A percentile compares a stretch with the other conserved stretches of the same genome.
Conservation (phyloP, 139 green algal genomes). For the Micractinium conductrix region DNA sequence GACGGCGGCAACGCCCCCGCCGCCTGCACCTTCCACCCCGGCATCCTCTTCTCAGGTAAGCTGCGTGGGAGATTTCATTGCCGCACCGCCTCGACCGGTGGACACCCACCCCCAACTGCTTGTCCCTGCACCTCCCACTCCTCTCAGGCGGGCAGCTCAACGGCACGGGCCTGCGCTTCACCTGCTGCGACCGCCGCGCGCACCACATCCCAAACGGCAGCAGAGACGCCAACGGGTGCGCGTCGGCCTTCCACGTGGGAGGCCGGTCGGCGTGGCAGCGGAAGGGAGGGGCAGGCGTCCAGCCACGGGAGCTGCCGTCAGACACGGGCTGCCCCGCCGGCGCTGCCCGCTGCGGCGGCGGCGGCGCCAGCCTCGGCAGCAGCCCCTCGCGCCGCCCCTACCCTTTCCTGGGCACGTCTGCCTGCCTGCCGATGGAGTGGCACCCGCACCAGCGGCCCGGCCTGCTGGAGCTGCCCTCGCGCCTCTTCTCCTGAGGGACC, state of each 20-base stretch:
- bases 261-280: conserved; percentile 16
- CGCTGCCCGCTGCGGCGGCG: neutral
- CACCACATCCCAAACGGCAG: conserved; percentile 29
- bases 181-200: conserved; percentile 30
- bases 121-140: neutral
- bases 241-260: neutral
- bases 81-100: neutral
- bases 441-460: conserved; percentile 24
- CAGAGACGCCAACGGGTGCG: conserved; percentile 23
- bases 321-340: neutral
- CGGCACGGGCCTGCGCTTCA: conserved; percentile 28
- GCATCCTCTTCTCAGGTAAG: conserved; percentile 28
- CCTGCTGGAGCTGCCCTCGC: conserved; percentile 31
- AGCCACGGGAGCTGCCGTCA: neutral
- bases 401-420: neutral
- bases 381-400: neutral
- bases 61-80: too few relatives aligned
- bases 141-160: conserved; percentile 20
- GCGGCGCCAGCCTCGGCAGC: neutral
- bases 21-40: conserved; percentile 25
- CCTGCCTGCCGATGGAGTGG: conserved; percentile 9
- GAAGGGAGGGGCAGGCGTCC: conserved; percentile 3
- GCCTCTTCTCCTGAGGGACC: neutral
- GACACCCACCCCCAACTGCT: neutral
- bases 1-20: conserved; percentile 18